Base-by-base conservation (phyloP, 495 filamentous ascomycete species). In the Penicillium goetzii region DNA sequence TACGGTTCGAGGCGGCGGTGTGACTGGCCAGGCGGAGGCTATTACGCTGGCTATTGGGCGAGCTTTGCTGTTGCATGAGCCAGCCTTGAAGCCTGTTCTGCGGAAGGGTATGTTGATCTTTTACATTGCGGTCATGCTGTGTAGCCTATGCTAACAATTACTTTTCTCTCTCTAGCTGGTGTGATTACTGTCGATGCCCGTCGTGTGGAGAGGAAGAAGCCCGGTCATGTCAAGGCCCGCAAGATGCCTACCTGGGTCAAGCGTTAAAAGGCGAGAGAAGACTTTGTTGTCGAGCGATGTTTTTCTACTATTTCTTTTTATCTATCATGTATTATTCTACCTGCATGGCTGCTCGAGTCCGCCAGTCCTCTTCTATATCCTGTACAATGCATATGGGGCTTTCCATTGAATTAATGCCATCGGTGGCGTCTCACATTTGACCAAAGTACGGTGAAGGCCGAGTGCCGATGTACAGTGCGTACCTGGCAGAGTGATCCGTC, bases 171-270 rank as follows among this genome's bases (percentile, higher is more conserved):
- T 66, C 67, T 69, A 99, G 96, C 94, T 73, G 95, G 95, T 58
- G 90, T 88, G 73, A 85, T 98, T 61, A 97, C 93, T 56, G 89
- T 96, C 66, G 93, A 99, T 85, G 85, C 90, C 43, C 90, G 93
- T 75, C 87, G 82, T 57, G 96, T 98, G 62, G 95, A 99, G 80
- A 92, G 95, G 70, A 99, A 99, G 89, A 99, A 99, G 86, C 86
- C 92, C 26, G 95, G 95, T 67, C 89, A 91, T 66, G 75, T 97
- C 76, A 98, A 98, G 83, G 94, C 95, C 45, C 89, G 95, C 78
- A 99, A 99, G 85, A 95, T 92, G 89, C 96, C 93, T 59, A 84
- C 96, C 65, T 99, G 95, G 95, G 94, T 98, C 81, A 97, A 97
- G 86, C 74, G 83, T 67, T 85, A 79, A 70, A 64, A 50, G 36